Percentiles rank a stretch among this genome's conserved stretches.
phyloP scores from a whole-genome alignment of 2,329 filamentous ascomycete genomes.

The Huntiella abstrusa region DNA sequence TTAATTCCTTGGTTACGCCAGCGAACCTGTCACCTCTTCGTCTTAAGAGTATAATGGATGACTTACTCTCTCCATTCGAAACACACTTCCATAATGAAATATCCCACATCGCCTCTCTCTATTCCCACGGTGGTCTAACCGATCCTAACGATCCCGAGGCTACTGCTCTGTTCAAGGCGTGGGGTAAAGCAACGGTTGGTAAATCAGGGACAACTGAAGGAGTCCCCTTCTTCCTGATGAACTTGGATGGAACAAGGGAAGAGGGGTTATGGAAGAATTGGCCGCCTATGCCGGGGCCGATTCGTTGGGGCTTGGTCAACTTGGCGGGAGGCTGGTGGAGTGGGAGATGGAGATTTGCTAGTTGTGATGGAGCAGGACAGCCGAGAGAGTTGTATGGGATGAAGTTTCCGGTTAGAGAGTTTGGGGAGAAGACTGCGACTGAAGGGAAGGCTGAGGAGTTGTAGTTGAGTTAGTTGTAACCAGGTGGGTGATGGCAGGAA shows the following conservation, averaged over 20 bases:
- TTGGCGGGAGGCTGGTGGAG: constrained; percentile 36
- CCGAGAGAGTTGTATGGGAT: constrained; percentile 34
- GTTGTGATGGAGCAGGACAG: constrained; percentile 34
- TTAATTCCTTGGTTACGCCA: constrained; percentile 21
- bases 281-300: constrained; percentile 43
- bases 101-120: constrained; percentile 28
- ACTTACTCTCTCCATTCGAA: constrained; percentile 31
- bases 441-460: neutral
- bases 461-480: neutral
- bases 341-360: constrained; percentile 46
- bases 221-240: constrained; percentile 45
- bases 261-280: constrained; percentile 40
- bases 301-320: constrained; percentile 41
- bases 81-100: constrained; percentile 38
- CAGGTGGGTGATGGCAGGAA: neutral
- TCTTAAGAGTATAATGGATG: constrained; percentile 29
- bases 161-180: constrained; percentile 33
- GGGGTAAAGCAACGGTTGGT: constrained; percentile 44
- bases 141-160: constrained; percentile 26
- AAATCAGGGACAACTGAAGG: constrained; percentile 41
- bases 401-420: neutral
- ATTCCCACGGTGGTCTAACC: constrained; percentile 32
- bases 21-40: constrained; percentile 25
- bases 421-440: neutral
- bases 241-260: constrained; percentile 40